Conservation (phyloP, 2,329 filamentous ascomycete genomes). For the Ascochyta rabiei region DNA sequence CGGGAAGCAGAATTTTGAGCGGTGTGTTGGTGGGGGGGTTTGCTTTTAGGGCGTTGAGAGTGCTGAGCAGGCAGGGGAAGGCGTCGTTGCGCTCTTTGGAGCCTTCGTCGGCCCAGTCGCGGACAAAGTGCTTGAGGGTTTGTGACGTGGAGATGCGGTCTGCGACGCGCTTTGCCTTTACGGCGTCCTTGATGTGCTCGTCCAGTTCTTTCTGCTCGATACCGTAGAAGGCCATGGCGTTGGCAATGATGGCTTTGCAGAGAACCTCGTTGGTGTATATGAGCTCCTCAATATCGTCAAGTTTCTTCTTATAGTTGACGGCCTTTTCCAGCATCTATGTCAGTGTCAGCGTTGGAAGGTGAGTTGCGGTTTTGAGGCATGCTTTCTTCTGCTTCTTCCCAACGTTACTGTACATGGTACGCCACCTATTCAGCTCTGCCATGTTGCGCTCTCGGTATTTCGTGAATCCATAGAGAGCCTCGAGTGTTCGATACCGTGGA, state of each 20-base stretch:
- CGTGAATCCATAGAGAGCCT: conserved; percentile 26
- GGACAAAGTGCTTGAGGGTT: conserved; percentile 62
- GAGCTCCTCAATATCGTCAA: conserved; percentile 52
- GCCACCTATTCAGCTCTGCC: conserved; percentile 32
- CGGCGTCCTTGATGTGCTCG: conserved; percentile 49
- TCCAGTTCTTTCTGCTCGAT: conserved; percentile 55
- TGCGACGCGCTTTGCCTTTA: conserved; percentile 41
- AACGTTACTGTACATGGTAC: conserved; percentile 29
- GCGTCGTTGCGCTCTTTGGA: conserved; percentile 53
- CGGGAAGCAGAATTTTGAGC: conserved; percentile 57
- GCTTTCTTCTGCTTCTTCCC: conserved; percentile 34
- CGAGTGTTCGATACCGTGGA: conserved; percentile 30
- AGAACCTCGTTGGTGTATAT: conserved; percentile 55
- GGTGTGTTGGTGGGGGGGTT: background rate
- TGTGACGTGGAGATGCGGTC: conserved; percentile 60
- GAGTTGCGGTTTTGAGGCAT: background rate
- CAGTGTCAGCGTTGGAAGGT: background rate
- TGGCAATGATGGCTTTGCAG: conserved; percentile 54
- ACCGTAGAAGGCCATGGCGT: conserved; percentile 56
- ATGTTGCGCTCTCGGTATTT: conserved; percentile 28
- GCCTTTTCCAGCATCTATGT: conserved; percentile 26
- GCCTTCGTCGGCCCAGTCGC: conserved; percentile 62
- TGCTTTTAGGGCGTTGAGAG: conserved; percentile 19
- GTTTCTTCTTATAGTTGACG: conserved; percentile 47
- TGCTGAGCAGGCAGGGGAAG: conserved; percentile 44